These are phyloP conservation scores for Prosopis cineraria DNA, from an alignment of 306 rosid species.

Conservation along the genomic window DNA sequence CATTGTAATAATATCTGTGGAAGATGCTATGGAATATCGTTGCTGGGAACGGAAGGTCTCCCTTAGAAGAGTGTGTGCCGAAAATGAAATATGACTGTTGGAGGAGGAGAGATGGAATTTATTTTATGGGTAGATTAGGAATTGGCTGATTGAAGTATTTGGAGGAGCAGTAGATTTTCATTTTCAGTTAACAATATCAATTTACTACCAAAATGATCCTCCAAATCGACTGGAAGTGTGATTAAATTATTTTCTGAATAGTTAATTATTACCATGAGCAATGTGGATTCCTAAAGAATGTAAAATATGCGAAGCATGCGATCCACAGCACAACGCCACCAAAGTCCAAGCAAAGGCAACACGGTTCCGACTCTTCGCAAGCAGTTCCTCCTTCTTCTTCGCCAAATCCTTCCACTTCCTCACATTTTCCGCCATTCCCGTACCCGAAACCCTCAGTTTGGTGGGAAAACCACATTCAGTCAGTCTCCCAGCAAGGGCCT, in stretches of 20 bases:
- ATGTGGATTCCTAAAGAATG: conserved; percentile 88
- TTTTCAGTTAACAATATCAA: not conserved
- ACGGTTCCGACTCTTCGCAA: conserved; percentile 71
- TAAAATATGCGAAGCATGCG: conserved; percentile 86
- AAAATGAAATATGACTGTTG: not conserved
- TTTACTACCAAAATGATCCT: not conserved
- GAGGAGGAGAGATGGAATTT: not conserved
- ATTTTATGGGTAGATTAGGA: not conserved
- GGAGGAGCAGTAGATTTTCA: not conserved
- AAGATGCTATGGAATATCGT: not conserved
- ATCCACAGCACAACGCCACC: conserved; percentile 93
- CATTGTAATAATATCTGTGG: not conserved
- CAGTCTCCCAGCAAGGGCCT: conserved; percentile 68
- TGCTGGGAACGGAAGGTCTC: conserved; percentile 9
- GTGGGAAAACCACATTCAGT: conserved; percentile 85
- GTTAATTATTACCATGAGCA: conserved; percentile 64
- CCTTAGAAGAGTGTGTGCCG: not conserved
- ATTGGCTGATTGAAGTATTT: not conserved
- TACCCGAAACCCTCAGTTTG: conserved; percentile 63
- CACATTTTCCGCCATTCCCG: conserved; percentile 85
- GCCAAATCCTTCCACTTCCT: conserved; percentile 88
- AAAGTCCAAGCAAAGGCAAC: conserved; percentile 94
- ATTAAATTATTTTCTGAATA: not conserved
- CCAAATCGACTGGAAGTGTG: no score
- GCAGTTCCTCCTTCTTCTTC: conserved; percentile 76